Evolutionary conservation across 305 asterid species (phyloP).

Genomic region (Nicotiana rustica): DNA sequence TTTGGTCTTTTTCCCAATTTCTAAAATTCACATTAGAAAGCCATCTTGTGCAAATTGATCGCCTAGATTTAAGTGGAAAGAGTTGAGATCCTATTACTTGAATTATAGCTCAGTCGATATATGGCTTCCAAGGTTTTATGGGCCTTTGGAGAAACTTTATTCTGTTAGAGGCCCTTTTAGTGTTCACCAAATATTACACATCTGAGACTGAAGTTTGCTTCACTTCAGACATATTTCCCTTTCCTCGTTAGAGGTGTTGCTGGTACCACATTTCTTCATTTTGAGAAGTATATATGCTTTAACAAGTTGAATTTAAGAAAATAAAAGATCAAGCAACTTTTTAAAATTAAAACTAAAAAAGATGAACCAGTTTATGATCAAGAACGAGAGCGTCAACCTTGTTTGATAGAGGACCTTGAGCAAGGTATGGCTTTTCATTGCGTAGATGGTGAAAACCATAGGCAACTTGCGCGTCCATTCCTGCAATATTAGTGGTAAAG

Average conservation of each 20-base stretch:
- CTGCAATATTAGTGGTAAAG: constrained; percentile 50
- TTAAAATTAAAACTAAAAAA: neutral
- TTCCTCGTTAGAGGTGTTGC: neutral
- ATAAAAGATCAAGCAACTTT: neutral
- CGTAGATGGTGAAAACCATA: constrained; percentile 97
- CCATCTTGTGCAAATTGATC: constrained; percentile 6
- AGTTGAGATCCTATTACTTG: neutral
- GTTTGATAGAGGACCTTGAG: constrained; percentile 95
- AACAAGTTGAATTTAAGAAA: constrained; percentile 16
- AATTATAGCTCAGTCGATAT: neutral
- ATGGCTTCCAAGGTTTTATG: neutral
- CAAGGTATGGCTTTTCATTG: constrained; percentile 93
- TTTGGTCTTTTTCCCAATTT: neutral
- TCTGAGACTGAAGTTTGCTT: neutral
- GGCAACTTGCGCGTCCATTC: constrained; percentile 99
- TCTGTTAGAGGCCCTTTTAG: neutral
- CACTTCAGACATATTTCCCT: neutral
- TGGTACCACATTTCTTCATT: constrained; percentile 14
- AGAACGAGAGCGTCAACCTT: constrained; percentile 62
- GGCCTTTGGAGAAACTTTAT: neutral
- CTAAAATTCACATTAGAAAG: neutral
- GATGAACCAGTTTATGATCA: neutral
- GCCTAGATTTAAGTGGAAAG: constrained; percentile 6
- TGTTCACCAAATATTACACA: neutral
- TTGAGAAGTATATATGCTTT: neutral